These are phyloP conservation scores for Botrytis tulipae DNA, from an alignment of 2,329 filamentous ascomycete genomes.

Conservation along the genomic window DNA sequence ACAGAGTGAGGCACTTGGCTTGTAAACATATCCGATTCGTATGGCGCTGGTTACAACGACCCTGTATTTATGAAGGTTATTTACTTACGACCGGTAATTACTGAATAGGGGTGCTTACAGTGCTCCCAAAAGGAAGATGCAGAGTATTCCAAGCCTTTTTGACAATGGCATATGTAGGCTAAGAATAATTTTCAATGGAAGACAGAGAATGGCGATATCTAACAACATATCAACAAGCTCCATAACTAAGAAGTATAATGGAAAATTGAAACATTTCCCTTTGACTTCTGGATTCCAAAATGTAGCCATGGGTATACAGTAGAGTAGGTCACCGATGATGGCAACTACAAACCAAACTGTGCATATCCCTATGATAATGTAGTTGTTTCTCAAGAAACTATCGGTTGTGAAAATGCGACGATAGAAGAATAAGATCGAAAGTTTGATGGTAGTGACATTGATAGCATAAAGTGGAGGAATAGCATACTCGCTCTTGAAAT, in stretches of 20 bases:
- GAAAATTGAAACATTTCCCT: background rate
- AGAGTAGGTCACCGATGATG: background rate
- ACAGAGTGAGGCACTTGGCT: background rate
- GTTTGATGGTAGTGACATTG: background rate
- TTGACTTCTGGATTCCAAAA: conserved; percentile 3
- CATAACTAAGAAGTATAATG: background rate
- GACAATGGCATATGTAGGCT: background rate
- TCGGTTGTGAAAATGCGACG: background rate
- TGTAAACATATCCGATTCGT: background rate
- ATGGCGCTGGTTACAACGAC: background rate
- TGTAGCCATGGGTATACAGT: background rate
- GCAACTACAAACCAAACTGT: background rate
- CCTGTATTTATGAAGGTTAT: background rate
- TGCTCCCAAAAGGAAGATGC: background rate
- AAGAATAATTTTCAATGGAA: background rate
- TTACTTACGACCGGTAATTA: background rate
- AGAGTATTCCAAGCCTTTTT: background rate
- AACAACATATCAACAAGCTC: background rate
- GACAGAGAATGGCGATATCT: background rate
- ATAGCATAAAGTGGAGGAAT: background rate
- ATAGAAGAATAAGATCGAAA: conserved; percentile 11
- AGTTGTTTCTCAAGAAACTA: background rate
- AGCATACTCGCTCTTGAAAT: conserved; percentile 1
- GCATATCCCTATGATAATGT: background rate
- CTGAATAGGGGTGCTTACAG: background rate